These are phyloP conservation scores for Saccharomyces cerevisiae DNA, from an alignment of 805 yeast genomes.

Conservation along the genomic window DNA sequence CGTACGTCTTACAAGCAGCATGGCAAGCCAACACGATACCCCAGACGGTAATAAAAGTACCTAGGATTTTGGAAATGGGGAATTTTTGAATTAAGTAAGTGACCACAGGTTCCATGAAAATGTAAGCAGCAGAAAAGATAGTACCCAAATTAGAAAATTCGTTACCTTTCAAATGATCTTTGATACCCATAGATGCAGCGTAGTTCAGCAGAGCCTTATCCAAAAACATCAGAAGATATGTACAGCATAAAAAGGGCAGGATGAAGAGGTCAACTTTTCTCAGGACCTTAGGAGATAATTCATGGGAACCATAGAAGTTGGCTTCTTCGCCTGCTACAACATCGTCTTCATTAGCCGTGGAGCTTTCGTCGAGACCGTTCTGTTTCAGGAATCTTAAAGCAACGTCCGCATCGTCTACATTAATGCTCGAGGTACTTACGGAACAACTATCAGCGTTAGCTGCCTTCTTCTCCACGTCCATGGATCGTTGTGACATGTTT, in stretches of 20 bases:
- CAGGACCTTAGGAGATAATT: constrained; percentile 15
- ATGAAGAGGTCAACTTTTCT: constrained; percentile 42
- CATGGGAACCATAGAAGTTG: constrained; percentile 21
- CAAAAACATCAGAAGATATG: constrained; percentile 49
- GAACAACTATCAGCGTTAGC: constrained; percentile 3
- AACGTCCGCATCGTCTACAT: constrained; percentile 1
- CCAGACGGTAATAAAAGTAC: constrained; percentile 43
- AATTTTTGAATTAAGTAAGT: constrained; percentile 41
- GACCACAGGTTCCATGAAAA: constrained; percentile 46
- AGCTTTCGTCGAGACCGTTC: constrained; percentile 4
- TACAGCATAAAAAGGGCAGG: constrained; percentile 42
- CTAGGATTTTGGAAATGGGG: constrained; percentile 46
- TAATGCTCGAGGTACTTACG: constrained; percentile 3
- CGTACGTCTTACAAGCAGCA: constrained; percentile 45
- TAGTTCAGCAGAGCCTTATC: constrained; percentile 54
- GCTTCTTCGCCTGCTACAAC: not conserved
- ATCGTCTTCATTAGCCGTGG: not conserved
- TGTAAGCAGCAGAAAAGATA: constrained; percentile 45
- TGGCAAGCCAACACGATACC: constrained; percentile 45
- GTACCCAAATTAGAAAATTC: constrained; percentile 48
- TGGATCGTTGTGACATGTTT: not conserved
- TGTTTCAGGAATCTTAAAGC: constrained; percentile 3
- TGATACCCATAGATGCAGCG: constrained; percentile 60
- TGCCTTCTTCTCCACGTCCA: not conserved
- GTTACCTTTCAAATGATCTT: constrained; percentile 37